Percentiles rank a stretch among this genome's conserved stretches.
Conservation (phyloP, 306 rosid genomes). For the Citrullus mucosospermus region DNA sequence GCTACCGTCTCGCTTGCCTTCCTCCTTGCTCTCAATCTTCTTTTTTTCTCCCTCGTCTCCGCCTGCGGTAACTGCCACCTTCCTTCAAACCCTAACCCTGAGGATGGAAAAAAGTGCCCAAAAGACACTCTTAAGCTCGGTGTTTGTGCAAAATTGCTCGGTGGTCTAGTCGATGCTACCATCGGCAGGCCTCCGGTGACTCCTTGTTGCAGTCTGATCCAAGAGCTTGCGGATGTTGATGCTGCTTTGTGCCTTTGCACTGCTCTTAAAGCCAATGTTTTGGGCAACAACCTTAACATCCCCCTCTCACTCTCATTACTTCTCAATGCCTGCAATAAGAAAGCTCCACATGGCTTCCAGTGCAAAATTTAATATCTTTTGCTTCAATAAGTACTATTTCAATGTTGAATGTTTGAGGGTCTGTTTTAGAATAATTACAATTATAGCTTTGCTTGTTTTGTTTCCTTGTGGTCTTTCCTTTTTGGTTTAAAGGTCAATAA, state of each 20-base stretch:
- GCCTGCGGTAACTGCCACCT: not conserved
- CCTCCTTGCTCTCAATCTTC: not conserved
- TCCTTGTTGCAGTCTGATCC: not conserved
- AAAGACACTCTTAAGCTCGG: not conserved
- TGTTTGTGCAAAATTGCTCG: not conserved
- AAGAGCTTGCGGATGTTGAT: not conserved
- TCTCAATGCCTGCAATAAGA: not conserved
- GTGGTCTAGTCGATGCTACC: not conserved
- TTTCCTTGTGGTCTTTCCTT: too few species aligned
- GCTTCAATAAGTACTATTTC: not conserved
- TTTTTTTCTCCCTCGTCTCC: not conserved
- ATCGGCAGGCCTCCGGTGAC: not conserved
- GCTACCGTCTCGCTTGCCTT: not conserved
- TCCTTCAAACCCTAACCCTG: too few species aligned
- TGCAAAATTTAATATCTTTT: not conserved
- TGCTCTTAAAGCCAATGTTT: not conserved
- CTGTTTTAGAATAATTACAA: not conserved
- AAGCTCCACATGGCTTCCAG: not conserved
- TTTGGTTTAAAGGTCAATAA: not conserved
- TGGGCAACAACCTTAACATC: not conserved
- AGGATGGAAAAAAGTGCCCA: not conserved
- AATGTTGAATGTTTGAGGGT: too few species aligned
- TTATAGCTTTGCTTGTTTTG: not conserved
- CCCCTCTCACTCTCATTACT: not conserved
- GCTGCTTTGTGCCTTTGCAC: not conserved